These are phyloP conservation scores for Hanseniaspora valbyensis DNA, from an alignment of 805 yeast species.

Conservation along the genomic window DNA sequence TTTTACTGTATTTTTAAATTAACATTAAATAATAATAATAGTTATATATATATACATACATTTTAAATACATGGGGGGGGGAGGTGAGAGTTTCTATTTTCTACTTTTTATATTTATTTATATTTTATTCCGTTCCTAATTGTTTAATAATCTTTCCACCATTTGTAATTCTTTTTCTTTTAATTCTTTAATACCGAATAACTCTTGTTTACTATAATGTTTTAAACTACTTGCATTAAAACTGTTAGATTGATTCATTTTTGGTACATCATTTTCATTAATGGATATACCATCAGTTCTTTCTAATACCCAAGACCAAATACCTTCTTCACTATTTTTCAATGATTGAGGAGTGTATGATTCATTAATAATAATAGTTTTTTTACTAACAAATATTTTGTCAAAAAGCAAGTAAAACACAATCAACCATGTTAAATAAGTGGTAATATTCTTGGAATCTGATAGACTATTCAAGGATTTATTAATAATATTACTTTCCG, in stretches of 20 bases:
- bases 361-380: background rate
- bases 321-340: conserved; percentile 1
- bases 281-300: background rate
- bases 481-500: too few relatives aligned
- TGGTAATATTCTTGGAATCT: background rate
- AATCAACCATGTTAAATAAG: conserved; percentile 1
- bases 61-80: too few relatives aligned
- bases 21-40: too few relatives aligned
- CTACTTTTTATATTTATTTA: too few relatives aligned
- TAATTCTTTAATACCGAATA: background rate
- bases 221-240: background rate
- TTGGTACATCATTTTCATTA: background rate
- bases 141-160: too few relatives aligned
- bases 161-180: conserved; percentile 10
- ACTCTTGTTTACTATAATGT: conserved; percentile 3
- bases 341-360: background rate
- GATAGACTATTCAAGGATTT: background rate
- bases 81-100: too few relatives aligned
- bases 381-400: background rate
- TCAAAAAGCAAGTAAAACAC: background rate
- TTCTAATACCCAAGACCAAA: conserved; percentile 10
- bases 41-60: too few relatives aligned
- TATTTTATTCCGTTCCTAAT: too few relatives aligned
- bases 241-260: background rate
- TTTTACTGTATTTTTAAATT: too few relatives aligned